Conservation (phyloP, 1,139 yeast genomes). For the Geotrichum klebahnii region DNA sequence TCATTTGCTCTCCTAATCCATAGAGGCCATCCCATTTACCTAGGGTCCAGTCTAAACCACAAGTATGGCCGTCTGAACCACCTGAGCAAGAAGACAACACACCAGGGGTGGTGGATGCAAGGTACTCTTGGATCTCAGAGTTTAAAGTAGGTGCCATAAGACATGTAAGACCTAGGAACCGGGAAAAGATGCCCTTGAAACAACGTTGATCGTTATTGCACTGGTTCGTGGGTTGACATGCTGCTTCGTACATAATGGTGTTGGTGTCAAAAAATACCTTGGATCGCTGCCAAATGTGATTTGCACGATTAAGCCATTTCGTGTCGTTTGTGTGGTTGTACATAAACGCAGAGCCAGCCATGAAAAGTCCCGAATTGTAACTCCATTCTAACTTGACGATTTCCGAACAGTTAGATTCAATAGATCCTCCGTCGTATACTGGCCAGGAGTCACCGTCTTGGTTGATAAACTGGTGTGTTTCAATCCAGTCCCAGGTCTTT, state of each 20-base stretch:
- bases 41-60: slow-evolving; percentile 76
- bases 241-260: slow-evolving; percentile 68
- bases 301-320: slow-evolving; percentile 58
- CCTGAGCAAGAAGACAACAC: slow-evolving; percentile 84
- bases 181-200: slow-evolving; percentile 75
- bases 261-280: slow-evolving; percentile 50
- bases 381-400: slow-evolving; percentile 71
- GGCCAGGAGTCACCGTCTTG: slow-evolving; percentile 41
- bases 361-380: slow-evolving; percentile 76
- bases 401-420: slow-evolving; percentile 58
- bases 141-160: slow-evolving; percentile 17
- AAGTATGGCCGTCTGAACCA: slow-evolving; percentile 82
- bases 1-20: slow-evolving; percentile 94
- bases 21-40: slow-evolving; percentile 72
- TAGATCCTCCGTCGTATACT: slow-evolving; percentile 75
- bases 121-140: slow-evolving; percentile 45
- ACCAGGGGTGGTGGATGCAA: slow-evolving; percentile 64
- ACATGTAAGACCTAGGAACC: slow-evolving; percentile 60
- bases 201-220: slow-evolving; percentile 91
- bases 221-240: slow-evolving; percentile 59
- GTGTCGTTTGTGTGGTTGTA: slow-evolving; percentile 68
- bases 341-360: slow-evolving; percentile 78
- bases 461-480: slow-evolving; percentile 52
- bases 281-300: slow-evolving; percentile 45
- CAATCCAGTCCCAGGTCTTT: slow-evolving; percentile 78